These are phyloP conservation scores for Papiliotrema nemorosa DNA, from an alignment of 1,284 basidiomycete species.

Conservation along the genomic window DNA sequence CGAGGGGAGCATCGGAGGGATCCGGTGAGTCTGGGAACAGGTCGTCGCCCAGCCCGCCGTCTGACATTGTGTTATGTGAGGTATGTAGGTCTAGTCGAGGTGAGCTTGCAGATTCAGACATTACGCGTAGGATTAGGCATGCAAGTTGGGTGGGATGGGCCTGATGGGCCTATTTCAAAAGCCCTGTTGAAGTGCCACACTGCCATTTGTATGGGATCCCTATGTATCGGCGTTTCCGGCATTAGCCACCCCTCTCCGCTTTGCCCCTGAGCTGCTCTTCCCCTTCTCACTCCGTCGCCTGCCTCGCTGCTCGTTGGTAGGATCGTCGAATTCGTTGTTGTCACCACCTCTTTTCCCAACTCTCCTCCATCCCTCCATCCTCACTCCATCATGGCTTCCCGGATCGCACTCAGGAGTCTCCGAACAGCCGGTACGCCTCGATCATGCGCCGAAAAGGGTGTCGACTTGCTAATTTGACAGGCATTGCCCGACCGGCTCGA, in stretches of 20 bases:
- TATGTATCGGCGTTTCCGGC: slow-evolving; percentile 9
- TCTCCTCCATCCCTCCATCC: slow-evolving; percentile 5
- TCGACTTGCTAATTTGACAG: slow-evolving; percentile 5
- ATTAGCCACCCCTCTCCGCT: slow-evolving; percentile 8
- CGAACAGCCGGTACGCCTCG: slow-evolving; percentile 39
- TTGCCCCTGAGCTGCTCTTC: background rate
- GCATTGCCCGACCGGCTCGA: slow-evolving; percentile 27
- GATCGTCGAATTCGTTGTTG: background rate
- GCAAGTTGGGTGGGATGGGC: background rate
- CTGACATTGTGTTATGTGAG: slow-evolving; percentile 26
- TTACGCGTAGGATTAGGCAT: no score
- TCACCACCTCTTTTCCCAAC: slow-evolving; percentile 1
- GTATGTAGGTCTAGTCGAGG: background rate
- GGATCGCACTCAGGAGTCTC: slow-evolving; percentile 49
- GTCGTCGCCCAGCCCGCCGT: slow-evolving; percentile 31
- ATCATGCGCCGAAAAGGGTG: background rate
- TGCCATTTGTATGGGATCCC: slow-evolving; percentile 5
- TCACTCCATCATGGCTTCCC: slow-evolving; percentile 46
- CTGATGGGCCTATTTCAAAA: background rate
- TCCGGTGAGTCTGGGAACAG: slow-evolving; percentile 32
- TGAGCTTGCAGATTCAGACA: no score
- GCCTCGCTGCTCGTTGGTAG: background rate
- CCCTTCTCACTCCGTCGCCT: no score
- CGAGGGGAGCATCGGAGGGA: slow-evolving; percentile 7
- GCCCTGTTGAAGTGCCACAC: slow-evolving; percentile 12